A percentile compares a stretch with the other conserved stretches of the same genome.
These are phyloP conservation scores for Xylaria sp. DNA, from an alignment of 2,329 filamentous ascomycete genomes.

Conservation along the genomic window DNA sequence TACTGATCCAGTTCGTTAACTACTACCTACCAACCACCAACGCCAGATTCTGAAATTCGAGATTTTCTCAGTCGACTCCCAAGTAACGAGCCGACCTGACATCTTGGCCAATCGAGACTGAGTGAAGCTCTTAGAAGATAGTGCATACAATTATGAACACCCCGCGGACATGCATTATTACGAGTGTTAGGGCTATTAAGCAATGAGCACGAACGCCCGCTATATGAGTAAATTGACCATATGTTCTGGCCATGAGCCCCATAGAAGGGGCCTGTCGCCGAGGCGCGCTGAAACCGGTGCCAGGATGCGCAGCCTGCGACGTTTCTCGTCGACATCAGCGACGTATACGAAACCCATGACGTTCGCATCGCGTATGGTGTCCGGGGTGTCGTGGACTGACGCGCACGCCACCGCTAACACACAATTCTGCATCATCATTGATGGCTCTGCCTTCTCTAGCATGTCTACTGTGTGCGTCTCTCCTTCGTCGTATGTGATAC, in stretches of 20 bases:
- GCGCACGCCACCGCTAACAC: constrained; percentile 88
- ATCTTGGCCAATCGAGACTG: not conserved
- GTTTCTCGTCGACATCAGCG: constrained; percentile 87
- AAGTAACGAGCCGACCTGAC: not conserved
- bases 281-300: constrained; percentile 85
- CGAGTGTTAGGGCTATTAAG: not conserved
- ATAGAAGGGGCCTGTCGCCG: constrained; percentile 81
- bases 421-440: constrained; percentile 78
- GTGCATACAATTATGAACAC: not conserved
- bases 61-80: not conserved
- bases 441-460: constrained; percentile 73
- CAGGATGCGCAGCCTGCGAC: constrained; percentile 81
- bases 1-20: not conserved
- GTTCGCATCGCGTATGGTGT: constrained; percentile 79
- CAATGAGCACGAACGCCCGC: not conserved
- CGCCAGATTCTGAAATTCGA: constrained; percentile 6
- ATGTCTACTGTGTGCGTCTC: constrained; percentile 47
- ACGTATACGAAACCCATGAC: constrained; percentile 95
- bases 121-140: not conserved
- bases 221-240: constrained; percentile 74
- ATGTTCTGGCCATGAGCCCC: constrained; percentile 88
- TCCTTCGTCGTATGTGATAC: constrained; percentile 36
- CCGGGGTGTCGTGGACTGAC: constrained; percentile 72
- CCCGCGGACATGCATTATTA: not conserved
- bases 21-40: constrained; percentile 3